These are phyloP conservation scores for Gossypium raimondii DNA, from an alignment of 345 rosid genomes.

Conservation along the genomic window DNA sequence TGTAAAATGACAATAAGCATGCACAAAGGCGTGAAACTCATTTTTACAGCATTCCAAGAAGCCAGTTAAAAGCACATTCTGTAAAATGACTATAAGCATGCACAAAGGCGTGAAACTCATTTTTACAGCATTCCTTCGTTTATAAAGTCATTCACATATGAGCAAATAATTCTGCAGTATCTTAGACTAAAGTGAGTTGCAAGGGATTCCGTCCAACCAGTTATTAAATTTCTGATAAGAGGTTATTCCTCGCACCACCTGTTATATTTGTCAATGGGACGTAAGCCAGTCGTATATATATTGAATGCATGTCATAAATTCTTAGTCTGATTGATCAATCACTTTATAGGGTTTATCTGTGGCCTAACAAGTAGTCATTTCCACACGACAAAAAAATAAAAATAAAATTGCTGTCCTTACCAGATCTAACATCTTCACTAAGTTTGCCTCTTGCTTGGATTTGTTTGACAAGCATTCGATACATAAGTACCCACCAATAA, in stretches of 20 bases:
- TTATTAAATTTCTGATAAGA: neutral
- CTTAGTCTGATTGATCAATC: neutral
- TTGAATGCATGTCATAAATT: neutral
- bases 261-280: neutral
- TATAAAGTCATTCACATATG: neutral
- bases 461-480: constrained; percentile 77
- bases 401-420: constrained; percentile 26
- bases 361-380: neutral
- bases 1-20: neutral
- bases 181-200: too few relatives aligned
- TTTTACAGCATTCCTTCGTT: neutral
- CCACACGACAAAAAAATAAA: neutral
- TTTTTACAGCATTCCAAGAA: neutral
- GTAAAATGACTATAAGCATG: neutral
- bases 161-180: neutral
- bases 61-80: neutral
- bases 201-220: neutral
- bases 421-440: constrained; percentile 91
- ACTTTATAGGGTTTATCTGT: neutral
- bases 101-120: neutral
- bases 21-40: neutral
- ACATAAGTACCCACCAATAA: constrained; percentile 93
- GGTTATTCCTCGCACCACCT: neutral
- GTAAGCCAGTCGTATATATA: neutral
- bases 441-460: constrained; percentile 69